These are phyloP conservation scores for Schizosaccharomyces japonicus DNA, from an alignment of 805 yeast genomes.

Conservation along the genomic window DNA sequence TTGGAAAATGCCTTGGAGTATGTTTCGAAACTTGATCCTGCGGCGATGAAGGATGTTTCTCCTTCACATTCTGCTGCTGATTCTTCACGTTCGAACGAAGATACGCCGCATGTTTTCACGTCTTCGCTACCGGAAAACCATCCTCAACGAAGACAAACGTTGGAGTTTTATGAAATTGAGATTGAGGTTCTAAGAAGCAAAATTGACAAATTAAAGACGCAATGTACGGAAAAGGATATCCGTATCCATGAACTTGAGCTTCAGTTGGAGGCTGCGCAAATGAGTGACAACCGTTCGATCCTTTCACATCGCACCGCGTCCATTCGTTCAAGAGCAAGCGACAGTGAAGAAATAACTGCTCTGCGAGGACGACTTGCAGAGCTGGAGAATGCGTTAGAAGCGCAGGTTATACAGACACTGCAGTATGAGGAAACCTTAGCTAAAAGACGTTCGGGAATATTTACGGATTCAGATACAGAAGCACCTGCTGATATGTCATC, in stretches of 20 bases:
- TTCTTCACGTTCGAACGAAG: not conserved
- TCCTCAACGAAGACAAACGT: constrained; percentile 1
- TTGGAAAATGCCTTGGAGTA: not conserved
- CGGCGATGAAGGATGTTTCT: not conserved
- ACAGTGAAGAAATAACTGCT: too few relatives aligned
- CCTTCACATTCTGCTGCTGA: not conserved
- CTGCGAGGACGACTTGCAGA: not conserved
- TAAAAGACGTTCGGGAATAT: too few relatives aligned
- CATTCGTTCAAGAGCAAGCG: too few relatives aligned
- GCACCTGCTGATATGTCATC: not conserved
- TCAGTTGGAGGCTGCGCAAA: too few relatives aligned
- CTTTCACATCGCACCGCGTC: too few relatives aligned
- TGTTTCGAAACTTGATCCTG: too few relatives aligned
- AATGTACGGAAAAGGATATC: not conserved
- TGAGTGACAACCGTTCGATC: too few relatives aligned
- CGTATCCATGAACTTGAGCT: not conserved
- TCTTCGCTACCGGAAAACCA: constrained; percentile 3
- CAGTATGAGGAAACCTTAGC: not conserved
- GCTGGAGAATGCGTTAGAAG: not conserved
- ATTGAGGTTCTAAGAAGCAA: not conserved
- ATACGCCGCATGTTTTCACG: too few relatives aligned
- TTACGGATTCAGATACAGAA: not conserved
- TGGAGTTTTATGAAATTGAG: constrained; percentile 2
- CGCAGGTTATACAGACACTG: not conserved
- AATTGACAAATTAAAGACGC: not conserved